phyloP scores from a whole-genome alignment of 129 eudicot genomes.

The Logfia minima region DNA sequence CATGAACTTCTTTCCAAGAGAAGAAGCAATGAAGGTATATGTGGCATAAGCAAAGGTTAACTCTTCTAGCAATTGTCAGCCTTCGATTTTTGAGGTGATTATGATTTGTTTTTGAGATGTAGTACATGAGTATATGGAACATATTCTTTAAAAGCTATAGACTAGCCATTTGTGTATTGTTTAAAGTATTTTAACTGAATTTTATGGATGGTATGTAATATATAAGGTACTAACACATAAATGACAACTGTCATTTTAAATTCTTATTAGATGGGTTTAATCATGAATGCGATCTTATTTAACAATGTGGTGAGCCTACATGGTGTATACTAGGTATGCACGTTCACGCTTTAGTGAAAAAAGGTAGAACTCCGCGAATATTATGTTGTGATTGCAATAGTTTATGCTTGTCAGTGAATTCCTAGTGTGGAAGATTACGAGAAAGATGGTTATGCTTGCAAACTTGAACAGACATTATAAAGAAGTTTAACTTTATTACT shows the following conservation, averaged over 20 bases:
- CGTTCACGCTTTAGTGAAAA: too few relatives aligned
- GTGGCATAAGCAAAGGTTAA: background rate
- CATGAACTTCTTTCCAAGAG: background rate
- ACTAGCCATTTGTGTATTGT: background rate
- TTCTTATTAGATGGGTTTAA: background rate
- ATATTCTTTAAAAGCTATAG: background rate
- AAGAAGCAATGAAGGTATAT: background rate
- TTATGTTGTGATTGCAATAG: background rate
- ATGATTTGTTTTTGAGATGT: constrained; percentile 14
- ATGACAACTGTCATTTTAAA: background rate
- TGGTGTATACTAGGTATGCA: background rate
- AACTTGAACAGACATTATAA: background rate
- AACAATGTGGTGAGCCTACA: background rate
- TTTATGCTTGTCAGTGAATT: background rate
- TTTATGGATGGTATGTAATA: background rate
- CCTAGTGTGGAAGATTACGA: background rate
- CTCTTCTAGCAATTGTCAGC: background rate
- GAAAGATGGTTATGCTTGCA: background rate
- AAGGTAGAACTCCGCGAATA: too few relatives aligned
- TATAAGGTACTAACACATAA: background rate
- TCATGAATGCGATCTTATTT: background rate
- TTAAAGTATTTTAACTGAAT: background rate
- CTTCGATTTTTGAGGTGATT: constrained; percentile 28
- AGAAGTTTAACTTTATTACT: too few relatives aligned
- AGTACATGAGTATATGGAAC: background rate